Conservation (phyloP, 352 stramenopile genomes). For the Phytophthora pluvialis region DNA sequence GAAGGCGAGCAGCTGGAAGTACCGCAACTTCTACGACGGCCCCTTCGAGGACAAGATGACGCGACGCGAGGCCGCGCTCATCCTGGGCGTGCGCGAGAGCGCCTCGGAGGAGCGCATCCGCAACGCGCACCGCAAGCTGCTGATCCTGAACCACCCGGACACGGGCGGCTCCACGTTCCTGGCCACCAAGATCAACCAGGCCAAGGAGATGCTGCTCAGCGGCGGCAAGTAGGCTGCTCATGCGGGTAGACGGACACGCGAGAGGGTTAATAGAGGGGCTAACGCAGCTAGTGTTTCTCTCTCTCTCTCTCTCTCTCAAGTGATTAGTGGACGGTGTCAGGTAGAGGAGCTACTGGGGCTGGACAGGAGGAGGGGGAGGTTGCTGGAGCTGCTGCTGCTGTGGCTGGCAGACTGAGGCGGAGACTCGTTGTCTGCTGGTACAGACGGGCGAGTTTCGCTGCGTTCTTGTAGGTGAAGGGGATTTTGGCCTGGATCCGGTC, state of each 20-base stretch:
- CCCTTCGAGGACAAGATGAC: slow-evolving; percentile 99
- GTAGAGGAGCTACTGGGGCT: slow-evolving; percentile 16
- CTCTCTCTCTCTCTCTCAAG: not conserved
- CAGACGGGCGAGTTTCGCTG: slow-evolving; percentile 35
- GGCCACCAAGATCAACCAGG: slow-evolving; percentile 99
- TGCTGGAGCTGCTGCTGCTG: not conserved
- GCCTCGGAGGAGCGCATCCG: slow-evolving; percentile 96
- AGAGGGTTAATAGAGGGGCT: slow-evolving; percentile 5
- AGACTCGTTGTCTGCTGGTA: slow-evolving; percentile 38
- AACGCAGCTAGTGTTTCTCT: slow-evolving; percentile 15
- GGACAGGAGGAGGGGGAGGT: not conserved
- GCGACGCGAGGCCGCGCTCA: slow-evolving; percentile 97
- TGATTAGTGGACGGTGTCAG: slow-evolving; percentile 12
- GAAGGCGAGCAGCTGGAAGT: slow-evolving; percentile 68
- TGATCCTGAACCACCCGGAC: slow-evolving; percentile 99
- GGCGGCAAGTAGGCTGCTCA: slow-evolving; percentile 54
- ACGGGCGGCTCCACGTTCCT: slow-evolving; percentile 99
- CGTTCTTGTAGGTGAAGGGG: slow-evolving; percentile 34
- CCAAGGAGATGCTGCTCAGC: slow-evolving; percentile 96
- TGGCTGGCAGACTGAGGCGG: not conserved
- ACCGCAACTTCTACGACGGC: slow-evolving; percentile 94
- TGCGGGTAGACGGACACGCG: not conserved
- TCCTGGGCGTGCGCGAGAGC: slow-evolving; percentile 98
- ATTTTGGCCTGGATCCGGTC: slow-evolving; percentile 48
- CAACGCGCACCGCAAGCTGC: slow-evolving; percentile 97